A percentile compares a stretch with the other conserved stretches of the same genome.
Conservation (phyloP, 139 green algal species). For the Auxenochlorella pyrenoidosa region DNA sequence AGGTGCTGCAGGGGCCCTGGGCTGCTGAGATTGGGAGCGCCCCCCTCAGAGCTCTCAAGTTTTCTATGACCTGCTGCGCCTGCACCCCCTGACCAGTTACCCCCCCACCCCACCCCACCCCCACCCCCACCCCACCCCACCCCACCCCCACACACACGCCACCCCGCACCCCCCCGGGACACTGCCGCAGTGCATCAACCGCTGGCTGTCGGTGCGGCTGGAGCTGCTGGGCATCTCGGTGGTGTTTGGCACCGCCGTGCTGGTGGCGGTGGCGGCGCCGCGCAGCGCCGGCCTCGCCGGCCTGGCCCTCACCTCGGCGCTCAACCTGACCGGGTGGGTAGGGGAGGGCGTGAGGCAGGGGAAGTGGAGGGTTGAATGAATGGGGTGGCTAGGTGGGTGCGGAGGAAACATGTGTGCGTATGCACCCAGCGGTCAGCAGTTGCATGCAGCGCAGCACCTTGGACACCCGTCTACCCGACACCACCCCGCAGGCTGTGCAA, state of each 20-base stretch:
- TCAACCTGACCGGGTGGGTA: conserved; percentile 78
- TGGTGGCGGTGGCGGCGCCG: conserved; percentile 70
- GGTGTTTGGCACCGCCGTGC: conserved; percentile 60
- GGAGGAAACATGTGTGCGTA: too few species aligned
- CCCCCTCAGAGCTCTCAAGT: too few species aligned
- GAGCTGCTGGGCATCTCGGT: conserved; percentile 90
- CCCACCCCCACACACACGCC: not conserved
- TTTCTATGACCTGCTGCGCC: too few species aligned
- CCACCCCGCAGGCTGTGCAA: conserved; percentile 66
- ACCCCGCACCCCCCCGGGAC: too few species aligned
- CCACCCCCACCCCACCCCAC: too few species aligned
- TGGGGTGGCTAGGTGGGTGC: too few species aligned
- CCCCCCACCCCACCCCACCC: not conserved
- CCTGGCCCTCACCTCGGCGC: conserved; percentile 88
- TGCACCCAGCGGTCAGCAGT: too few species aligned
- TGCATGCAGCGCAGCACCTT: too few species aligned
- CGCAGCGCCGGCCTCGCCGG: conserved; percentile 83
- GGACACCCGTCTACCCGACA: not conserved
- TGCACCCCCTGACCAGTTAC: too few species aligned
- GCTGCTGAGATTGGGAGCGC: too few species aligned
- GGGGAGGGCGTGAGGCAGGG: too few species aligned
- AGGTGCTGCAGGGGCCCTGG: too few species aligned
- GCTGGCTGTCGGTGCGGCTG: conserved; percentile 93
- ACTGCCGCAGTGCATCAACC: conserved; percentile 84
- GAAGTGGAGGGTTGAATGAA: not conserved